Evolutionary conservation across 2,329 filamentous ascomycete species (phyloP).

Genomic region (Colletotrichum melonis): DNA sequence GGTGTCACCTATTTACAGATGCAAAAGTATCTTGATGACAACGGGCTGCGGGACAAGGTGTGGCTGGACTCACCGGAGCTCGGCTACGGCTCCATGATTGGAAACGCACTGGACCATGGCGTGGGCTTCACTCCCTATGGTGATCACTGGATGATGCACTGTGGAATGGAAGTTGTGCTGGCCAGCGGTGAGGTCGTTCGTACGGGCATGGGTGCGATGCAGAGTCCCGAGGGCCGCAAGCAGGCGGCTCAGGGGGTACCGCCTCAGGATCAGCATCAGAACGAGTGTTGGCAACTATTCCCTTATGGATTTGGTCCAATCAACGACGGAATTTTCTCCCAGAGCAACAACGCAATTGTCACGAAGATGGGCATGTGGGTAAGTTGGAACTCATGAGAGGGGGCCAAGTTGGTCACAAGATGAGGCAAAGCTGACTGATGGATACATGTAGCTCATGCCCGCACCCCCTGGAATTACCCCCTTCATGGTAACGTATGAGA

Average conservation of each 20-base stretch:
- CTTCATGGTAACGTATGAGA: constrained; percentile 52
- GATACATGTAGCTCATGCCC: constrained; percentile 44
- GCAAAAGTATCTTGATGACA: constrained; percentile 59
- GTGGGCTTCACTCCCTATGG: constrained; percentile 58
- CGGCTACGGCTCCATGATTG: constrained; percentile 55
- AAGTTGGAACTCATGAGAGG: neutral
- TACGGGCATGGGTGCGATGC: constrained; percentile 59
- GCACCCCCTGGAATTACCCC: constrained; percentile 48
- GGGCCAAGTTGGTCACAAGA: neutral
- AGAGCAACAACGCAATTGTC: constrained; percentile 63
- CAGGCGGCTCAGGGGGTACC: constrained; percentile 49
- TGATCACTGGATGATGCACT: constrained; percentile 51
- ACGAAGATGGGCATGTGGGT: constrained; percentile 63
- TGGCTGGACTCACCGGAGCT: constrained; percentile 57
- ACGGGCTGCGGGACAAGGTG: constrained; percentile 50
- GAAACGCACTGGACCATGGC: constrained; percentile 58
- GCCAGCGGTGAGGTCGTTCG: constrained; percentile 57
- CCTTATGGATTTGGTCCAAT: constrained; percentile 52
- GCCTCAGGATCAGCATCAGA: constrained; percentile 42
- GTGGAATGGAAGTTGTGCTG: constrained; percentile 56
- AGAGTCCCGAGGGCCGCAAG: constrained; percentile 44
- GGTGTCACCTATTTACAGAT: constrained; percentile 65
- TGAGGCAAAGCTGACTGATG: neutral
- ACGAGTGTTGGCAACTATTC: constrained; percentile 48
- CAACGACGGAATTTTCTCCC: constrained; percentile 60